These are phyloP conservation scores for Cyclostephanos invisitatus DNA, from an alignment of 108 stramenopile genomes.

Conservation along the genomic window DNA sequence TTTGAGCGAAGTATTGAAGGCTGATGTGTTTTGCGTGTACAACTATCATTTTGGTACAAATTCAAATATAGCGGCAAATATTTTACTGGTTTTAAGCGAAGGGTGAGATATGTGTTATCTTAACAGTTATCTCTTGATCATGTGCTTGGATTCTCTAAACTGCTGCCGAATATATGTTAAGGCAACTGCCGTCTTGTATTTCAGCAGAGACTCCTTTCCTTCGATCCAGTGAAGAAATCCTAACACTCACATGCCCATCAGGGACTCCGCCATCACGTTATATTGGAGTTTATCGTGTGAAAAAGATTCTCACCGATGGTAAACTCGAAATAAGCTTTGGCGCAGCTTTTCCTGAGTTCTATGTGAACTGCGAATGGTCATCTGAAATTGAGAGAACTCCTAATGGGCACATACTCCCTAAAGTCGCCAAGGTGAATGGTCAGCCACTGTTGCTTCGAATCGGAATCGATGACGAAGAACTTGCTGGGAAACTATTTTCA, in stretches of 20 bases:
- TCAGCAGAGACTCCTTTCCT: conserved; percentile 28
- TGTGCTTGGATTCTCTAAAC: background rate
- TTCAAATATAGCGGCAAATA: conserved; percentile 38
- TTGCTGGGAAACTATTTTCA: conserved; percentile 37
- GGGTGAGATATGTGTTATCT: conserved; percentile 9
- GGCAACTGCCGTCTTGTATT: conserved; percentile 19
- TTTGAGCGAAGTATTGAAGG: conserved; percentile 27
- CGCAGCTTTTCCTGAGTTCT: conserved; percentile 38
- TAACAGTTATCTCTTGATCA: background rate
- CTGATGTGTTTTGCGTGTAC: conserved; percentile 38
- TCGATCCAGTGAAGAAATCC: conserved; percentile 6
- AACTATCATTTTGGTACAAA: conserved; percentile 36
- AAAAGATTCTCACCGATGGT: background rate
- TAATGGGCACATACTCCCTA: conserved; percentile 30
- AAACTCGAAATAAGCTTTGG: conserved; percentile 14
- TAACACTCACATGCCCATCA: conserved; percentile 7
- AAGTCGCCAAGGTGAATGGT: conserved; percentile 37
- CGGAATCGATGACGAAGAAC: conserved; percentile 27
- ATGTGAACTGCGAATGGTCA: conserved; percentile 20
- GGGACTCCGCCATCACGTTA: conserved; percentile 18
- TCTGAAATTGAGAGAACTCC: background rate
- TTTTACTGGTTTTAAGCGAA: conserved; percentile 29
- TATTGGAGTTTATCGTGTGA: conserved; percentile 27
- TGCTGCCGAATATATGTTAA: background rate
- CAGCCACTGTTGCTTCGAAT: conserved; percentile 22